Percentiles rank a stretch among this genome's conserved stretches.
Conservation (phyloP, 352 stramenopile genomes). For the Pythium sp. region DNA sequence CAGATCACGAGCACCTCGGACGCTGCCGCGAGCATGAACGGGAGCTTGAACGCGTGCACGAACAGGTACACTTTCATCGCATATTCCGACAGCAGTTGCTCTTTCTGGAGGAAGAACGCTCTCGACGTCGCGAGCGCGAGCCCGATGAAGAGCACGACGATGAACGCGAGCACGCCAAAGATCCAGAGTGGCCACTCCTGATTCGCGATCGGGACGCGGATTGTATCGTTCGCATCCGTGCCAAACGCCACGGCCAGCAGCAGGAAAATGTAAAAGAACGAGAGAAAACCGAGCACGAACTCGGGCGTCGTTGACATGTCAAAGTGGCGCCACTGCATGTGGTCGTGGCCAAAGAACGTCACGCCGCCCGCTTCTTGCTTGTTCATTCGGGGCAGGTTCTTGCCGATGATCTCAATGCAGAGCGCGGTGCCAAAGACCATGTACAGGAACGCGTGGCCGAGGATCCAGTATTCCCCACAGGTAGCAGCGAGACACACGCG, state of each 20-base stretch:
- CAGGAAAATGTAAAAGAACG: constrained; percentile 85
- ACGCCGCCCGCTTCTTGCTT: constrained; percentile 78
- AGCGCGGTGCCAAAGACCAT: constrained; percentile 78
- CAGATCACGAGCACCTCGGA: constrained; percentile 83
- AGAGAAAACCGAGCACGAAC: constrained; percentile 80
- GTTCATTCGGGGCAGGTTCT: constrained; percentile 79
- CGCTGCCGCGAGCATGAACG: constrained; percentile 75
- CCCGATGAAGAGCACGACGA: constrained; percentile 76
- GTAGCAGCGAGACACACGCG: constrained; percentile 71
- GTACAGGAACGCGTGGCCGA: constrained; percentile 77
- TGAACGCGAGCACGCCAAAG: constrained; percentile 82
- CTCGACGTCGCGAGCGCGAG: constrained; percentile 72
- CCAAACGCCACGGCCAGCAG: constrained; percentile 76
- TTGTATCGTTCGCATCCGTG: constrained; percentile 41
- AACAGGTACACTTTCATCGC: constrained; percentile 76
- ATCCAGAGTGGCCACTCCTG: constrained; percentile 82
- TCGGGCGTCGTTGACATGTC: constrained; percentile 78
- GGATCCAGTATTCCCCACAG: constrained; percentile 73
- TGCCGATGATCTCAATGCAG: constrained; percentile 78
- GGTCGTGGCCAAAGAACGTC: constrained; percentile 83
- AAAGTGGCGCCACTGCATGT: constrained; percentile 56
- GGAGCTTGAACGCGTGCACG: constrained; percentile 51
- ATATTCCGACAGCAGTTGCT: constrained; percentile 77
- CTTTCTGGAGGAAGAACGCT: constrained; percentile 77
- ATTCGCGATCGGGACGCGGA: constrained; percentile 50